Conservation (phyloP, 1,284 basidiomycete genomes). For the Microbotryum violaceum region DNA sequence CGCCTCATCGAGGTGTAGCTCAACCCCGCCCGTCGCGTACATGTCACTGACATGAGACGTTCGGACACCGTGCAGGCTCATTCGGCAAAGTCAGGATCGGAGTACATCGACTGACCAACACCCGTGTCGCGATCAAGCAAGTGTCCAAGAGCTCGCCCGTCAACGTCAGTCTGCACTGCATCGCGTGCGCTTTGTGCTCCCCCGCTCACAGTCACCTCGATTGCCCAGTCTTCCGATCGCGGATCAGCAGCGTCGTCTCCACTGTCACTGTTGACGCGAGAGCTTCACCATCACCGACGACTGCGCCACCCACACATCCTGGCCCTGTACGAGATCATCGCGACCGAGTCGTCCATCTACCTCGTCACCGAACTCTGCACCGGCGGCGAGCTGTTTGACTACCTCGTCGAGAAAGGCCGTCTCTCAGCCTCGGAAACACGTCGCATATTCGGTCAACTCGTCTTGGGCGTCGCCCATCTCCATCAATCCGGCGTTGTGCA, state of each 20-base stretch:
- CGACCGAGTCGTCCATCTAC: slow-evolving; percentile 91
- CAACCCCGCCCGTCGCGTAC: not conserved
- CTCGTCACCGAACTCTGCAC: slow-evolving; percentile 94
- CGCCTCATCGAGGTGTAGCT: too few species aligned
- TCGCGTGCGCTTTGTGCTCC: not conserved
- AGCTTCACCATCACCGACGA: slow-evolving; percentile 95
- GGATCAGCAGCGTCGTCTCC: slow-evolving; percentile 13
- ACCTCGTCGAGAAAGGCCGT: slow-evolving; percentile 42
- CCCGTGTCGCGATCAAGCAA: slow-evolving; percentile 92
- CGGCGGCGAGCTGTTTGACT: slow-evolving; percentile 58
- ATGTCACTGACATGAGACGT: not conserved
- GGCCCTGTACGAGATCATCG: slow-evolving; percentile 95
- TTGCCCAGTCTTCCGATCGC: slow-evolving; percentile 8
- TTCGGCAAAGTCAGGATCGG: slow-evolving; percentile 38
- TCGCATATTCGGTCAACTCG: slow-evolving; percentile 43
- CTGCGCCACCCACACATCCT: slow-evolving; percentile 92
- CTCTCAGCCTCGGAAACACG: slow-evolving; percentile 40
- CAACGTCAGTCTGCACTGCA: not conserved
- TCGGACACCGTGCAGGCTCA: slow-evolving; percentile 24
- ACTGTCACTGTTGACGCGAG: slow-evolving; percentile 67
- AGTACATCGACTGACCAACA: slow-evolving; percentile 36
- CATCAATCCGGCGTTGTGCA: slow-evolving; percentile 44
- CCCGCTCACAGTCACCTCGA: not conserved
- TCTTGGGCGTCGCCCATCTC: slow-evolving; percentile 43
- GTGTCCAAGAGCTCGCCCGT: slow-evolving; percentile 81